These are phyloP conservation scores for Setaria italica DNA, from an alignment of 202 grass and related monocot genomes.

Conservation along the genomic window DNA sequence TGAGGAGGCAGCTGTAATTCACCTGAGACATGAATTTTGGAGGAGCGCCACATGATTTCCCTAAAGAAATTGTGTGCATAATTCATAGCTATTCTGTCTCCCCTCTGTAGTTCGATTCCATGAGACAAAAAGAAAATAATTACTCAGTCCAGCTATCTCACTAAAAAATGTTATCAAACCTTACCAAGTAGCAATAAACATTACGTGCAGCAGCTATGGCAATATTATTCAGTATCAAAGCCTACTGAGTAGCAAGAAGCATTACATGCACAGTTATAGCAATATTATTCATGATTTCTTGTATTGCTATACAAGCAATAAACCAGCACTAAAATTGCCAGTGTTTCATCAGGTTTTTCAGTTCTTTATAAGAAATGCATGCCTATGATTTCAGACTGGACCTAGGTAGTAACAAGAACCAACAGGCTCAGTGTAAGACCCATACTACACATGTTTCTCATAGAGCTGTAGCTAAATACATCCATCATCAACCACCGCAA, in stretches of 20 bases:
- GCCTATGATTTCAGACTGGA: constrained; percentile 35
- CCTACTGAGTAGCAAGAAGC: constrained; percentile 6
- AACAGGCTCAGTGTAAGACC: constrained; percentile 35
- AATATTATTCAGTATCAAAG: constrained; percentile 28
- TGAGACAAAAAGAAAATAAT: constrained; percentile 42
- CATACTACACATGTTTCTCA: background rate
- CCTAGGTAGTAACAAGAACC: background rate
- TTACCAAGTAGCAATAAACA: background rate
- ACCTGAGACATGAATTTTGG: constrained; percentile 85
- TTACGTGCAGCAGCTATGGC: constrained; percentile 6
- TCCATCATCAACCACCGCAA: constrained; percentile 6
- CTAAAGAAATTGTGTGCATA: constrained; percentile 83
- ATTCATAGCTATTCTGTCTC: constrained; percentile 74
- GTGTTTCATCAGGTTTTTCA: constrained; percentile 26
- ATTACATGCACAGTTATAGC: constrained; percentile 16
- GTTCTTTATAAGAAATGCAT: constrained; percentile 30
- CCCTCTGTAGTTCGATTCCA: constrained; percentile 70
- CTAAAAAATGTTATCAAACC: constrained; percentile 28
- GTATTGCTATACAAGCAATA: constrained; percentile 28
- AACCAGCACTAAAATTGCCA: constrained; percentile 4
- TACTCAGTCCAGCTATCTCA: constrained; percentile 46
- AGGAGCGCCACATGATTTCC: constrained; percentile 96
- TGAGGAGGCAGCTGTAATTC: constrained; percentile 85
- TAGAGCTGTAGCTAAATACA: background rate
- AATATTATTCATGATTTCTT: constrained; percentile 22